A percentile compares a stretch with the other conserved stretches of the same genome.
These are phyloP conservation scores for Fraxinus sp. DNA, from an alignment of 305 asterid species.

Conservation along the genomic window DNA sequence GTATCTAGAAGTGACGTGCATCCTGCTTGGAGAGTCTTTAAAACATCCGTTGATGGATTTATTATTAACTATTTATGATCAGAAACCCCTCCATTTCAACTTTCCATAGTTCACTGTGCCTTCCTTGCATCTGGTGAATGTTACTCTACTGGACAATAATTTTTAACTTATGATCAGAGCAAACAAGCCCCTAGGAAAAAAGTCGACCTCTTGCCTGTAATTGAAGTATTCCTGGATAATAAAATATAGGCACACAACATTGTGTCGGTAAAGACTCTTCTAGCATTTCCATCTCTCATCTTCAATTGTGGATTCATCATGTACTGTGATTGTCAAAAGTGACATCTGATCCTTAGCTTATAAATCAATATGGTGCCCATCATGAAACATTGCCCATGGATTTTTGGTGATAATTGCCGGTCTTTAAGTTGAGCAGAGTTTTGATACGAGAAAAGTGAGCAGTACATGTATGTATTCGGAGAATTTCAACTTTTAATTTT, in stretches of 20 bases:
- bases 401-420: constrained; percentile 13
- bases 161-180: background rate
- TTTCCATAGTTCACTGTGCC: background rate
- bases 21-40: constrained; percentile 5
- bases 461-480: background rate
- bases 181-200: background rate
- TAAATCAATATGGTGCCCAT: background rate
- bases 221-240: background rate
- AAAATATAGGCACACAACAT: background rate
- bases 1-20: background rate
- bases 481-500: background rate
- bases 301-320: background rate
- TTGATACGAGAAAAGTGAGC: background rate
- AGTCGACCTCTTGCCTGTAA: background rate
- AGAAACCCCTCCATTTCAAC: background rate
- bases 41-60: background rate
- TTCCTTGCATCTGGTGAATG: background rate
- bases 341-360: background rate
- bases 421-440: background rate
- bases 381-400: constrained; percentile 1
- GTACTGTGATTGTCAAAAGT: background rate
- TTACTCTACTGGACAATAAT: background rate
- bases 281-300: background rate
- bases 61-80: background rate
- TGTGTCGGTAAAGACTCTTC: background rate